Evolutionary conservation across 2,329 filamentous ascomycete genomes (phyloP).

Genomic region (Tolypocladium inflatum): DNA sequence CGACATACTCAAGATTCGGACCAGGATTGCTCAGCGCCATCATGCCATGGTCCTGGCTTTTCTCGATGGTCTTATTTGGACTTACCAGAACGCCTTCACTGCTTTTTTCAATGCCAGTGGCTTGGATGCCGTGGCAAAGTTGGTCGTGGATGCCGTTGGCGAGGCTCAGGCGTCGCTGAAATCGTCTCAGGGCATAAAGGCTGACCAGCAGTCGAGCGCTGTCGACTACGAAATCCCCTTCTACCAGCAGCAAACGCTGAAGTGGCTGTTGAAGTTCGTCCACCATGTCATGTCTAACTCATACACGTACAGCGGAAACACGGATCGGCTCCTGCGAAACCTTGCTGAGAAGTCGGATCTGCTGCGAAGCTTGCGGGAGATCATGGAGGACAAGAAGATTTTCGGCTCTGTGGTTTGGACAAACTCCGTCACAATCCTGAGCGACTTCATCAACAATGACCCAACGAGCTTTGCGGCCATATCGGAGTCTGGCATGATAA

Average conservation of each 20-base stretch:
- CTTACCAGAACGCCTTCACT: constrained; percentile 74
- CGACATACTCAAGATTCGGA: constrained; percentile 77
- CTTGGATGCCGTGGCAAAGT: constrained; percentile 79
- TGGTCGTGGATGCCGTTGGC: constrained; percentile 71
- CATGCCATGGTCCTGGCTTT: constrained; percentile 80
- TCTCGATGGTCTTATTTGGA: constrained; percentile 79
- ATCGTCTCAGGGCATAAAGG: constrained; percentile 60
- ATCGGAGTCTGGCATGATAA: constrained; percentile 84
- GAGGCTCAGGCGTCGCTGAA: constrained; percentile 58
- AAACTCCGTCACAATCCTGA: constrained; percentile 81
- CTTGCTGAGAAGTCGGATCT: constrained; percentile 87
- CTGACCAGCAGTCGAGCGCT: constrained; percentile 61
- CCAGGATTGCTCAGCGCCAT: constrained; percentile 70
- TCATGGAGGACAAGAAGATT: constrained; percentile 67
- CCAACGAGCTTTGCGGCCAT: constrained; percentile 96
- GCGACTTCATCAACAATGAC: constrained; percentile 97
- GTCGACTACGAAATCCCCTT: constrained; percentile 93
- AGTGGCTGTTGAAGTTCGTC: constrained; percentile 91
- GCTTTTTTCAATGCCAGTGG: constrained; percentile 74
- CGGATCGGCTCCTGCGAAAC: constrained; percentile 83
- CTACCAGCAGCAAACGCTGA: constrained; percentile 85
- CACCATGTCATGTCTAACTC: constrained; percentile 87
- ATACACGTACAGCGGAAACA: constrained; percentile 62
- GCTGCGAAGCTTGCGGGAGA: constrained; percentile 65
- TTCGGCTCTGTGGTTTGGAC: constrained; percentile 97